Conservation (phyloP, 1,139 yeast genomes). For the Meyerozyma guilliermondii region DNA sequence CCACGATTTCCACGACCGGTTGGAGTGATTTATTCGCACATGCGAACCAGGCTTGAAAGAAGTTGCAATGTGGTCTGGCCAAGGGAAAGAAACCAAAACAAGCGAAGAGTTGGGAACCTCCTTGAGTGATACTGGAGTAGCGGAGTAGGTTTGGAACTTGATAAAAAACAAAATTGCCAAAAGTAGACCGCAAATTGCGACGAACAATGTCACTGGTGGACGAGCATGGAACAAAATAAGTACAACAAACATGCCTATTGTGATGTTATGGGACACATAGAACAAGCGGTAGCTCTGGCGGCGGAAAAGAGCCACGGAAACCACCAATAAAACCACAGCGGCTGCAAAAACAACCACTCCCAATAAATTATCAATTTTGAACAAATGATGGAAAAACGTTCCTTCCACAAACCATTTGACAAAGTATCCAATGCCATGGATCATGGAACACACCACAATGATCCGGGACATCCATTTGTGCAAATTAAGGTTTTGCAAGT, state of each 20-base stretch:
- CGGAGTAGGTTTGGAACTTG: background rate
- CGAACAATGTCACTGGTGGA: slow-evolving; percentile 30
- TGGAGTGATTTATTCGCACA: slow-evolving; percentile 22
- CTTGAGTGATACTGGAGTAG: background rate
- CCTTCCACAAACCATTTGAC: slow-evolving; percentile 39
- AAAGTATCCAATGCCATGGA: slow-evolving; percentile 58
- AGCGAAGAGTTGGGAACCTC: background rate
- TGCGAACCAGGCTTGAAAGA: slow-evolving; percentile 28
- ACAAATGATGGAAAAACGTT: slow-evolving; percentile 30
- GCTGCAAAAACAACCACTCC: slow-evolving; percentile 52
- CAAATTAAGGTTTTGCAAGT: slow-evolving; percentile 49
- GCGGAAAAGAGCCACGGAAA: slow-evolving; percentile 44
- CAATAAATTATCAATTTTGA: slow-evolving; percentile 45
- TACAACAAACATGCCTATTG: slow-evolving; percentile 24
- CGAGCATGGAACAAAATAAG: slow-evolving; percentile 38
- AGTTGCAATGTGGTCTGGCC: background rate
- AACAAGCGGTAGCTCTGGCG: slow-evolving; percentile 24
- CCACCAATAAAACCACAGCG: slow-evolving; percentile 38
- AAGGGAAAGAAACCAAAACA: background rate
- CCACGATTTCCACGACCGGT: slow-evolving; percentile 17
- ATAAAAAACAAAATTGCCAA: slow-evolving; percentile 8
- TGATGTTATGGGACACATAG: slow-evolving; percentile 30
- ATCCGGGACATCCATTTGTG: slow-evolving; percentile 83
- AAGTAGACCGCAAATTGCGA: slow-evolving; percentile 16
- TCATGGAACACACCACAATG: slow-evolving; percentile 43